phyloP scores from a whole-genome alignment of 2,329 filamentous ascomycete genomes.

The Aspergillus awamori region DNA sequence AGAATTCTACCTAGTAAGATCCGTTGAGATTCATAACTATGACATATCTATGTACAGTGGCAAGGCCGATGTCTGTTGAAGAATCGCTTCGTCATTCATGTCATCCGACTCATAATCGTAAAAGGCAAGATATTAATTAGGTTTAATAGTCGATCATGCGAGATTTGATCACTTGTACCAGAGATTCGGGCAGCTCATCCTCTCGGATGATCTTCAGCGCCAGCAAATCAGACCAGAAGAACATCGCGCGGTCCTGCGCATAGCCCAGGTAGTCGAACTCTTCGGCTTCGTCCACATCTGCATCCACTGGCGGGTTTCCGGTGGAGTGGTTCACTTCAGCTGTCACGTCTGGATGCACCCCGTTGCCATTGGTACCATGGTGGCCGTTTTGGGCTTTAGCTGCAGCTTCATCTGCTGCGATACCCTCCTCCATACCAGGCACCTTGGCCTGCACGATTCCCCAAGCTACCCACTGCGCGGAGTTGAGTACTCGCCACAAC shows the following conservation, averaged over 20 bases:
- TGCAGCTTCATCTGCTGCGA: constrained; percentile 24
- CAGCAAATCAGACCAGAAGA: constrained; percentile 93
- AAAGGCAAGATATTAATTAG: neutral
- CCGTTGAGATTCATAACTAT: neutral
- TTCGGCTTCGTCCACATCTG: constrained; percentile 62
- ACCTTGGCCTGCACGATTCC: constrained; percentile 93
- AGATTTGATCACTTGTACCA: constrained; percentile 65
- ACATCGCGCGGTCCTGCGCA: constrained; percentile 84
- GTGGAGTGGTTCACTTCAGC: constrained; percentile 16
- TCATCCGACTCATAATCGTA: neutral
- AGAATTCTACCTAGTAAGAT: neutral
- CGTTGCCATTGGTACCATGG: constrained; percentile 13
- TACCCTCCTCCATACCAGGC: constrained; percentile 64
- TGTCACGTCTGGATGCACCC: constrained; percentile 8
- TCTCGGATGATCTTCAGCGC: constrained; percentile 71
- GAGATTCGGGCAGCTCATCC: constrained; percentile 73
- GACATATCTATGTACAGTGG: neutral
- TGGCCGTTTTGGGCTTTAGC: constrained; percentile 20
- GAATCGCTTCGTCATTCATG: constrained; percentile 34
- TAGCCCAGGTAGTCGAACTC: constrained; percentile 94
- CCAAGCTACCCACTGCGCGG: constrained; percentile 92
- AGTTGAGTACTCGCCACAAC: constrained; percentile 86
- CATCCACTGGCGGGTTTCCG: constrained; percentile 41
- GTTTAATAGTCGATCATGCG: constrained; percentile 63
- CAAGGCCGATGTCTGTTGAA: neutral